These are phyloP conservation scores for Aspergillus funiculosus DNA, from an alignment of 495 filamentous ascomycete genomes.

Conservation along the genomic window DNA sequence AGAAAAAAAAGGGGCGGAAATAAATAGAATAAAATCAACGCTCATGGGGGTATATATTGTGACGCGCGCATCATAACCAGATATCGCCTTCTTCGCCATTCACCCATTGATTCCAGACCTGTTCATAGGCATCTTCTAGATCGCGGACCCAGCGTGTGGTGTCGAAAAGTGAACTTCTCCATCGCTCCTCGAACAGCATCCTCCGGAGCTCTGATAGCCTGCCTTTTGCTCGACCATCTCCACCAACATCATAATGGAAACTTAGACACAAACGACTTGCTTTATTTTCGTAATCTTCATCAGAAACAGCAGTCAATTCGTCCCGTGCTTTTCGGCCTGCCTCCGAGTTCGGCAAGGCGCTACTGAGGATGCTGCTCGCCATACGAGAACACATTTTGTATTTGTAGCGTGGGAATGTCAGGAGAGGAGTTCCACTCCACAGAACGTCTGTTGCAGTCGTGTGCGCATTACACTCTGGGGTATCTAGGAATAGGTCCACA, in stretches of 20 bases:
- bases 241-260: conserved; percentile 53
- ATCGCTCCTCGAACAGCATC: conserved; percentile 74
- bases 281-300: conserved; percentile 78
- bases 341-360: conserved; percentile 67
- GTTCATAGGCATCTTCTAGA: conserved; percentile 81
- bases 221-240: conserved; percentile 54
- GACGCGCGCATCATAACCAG: conserved; percentile 50
- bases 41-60: conserved; percentile 26
- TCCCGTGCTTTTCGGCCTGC: conserved; percentile 61
- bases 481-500: conserved; percentile 93
- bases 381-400: conserved; percentile 99
- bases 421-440: conserved; percentile 89
- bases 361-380: conserved; percentile 88
- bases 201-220: conserved; percentile 68
- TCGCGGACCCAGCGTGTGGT: conserved; percentile 89
- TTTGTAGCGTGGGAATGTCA: conserved; percentile 88
- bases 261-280: conserved; percentile 67
- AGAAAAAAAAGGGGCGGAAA: conserved; percentile 6
- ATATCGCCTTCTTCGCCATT: conserved; percentile 86
- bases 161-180: conserved; percentile 83
- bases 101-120: conserved; percentile 86
- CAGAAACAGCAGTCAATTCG: conserved; percentile 68
- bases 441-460: conserved; percentile 95
- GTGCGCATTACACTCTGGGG: conserved; percentile 96
- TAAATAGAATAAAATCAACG: conserved; percentile 17